Conservation (phyloP, 768 basidiomycete species). For the Rhizopogon rudus region DNA sequence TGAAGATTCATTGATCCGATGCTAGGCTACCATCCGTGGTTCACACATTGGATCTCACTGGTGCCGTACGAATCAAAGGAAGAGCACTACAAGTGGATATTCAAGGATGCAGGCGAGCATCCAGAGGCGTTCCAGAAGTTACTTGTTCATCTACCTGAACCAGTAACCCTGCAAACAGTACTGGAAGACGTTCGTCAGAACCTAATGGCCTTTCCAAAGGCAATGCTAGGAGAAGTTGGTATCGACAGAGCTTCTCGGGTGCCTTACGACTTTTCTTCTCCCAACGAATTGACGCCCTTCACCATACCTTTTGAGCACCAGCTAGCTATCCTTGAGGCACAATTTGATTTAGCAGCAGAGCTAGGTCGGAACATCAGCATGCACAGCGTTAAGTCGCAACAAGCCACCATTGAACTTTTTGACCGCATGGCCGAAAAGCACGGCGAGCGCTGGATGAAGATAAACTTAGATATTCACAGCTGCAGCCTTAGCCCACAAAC, state of each 20-base stretch:
- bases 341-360: conserved; percentile 82
- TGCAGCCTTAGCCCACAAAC: conserved; percentile 80
- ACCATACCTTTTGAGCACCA: conserved; percentile 80
- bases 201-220: conserved; percentile 55
- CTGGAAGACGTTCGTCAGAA: conserved; percentile 55
- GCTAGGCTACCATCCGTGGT: conserved; percentile 95
- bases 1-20: conserved; percentile 4
- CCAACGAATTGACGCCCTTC: conserved; percentile 69
- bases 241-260: conserved; percentile 79
- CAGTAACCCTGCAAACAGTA: conserved; percentile 54
- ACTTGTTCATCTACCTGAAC: conserved; percentile 67
- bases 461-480: conserved; percentile 88
- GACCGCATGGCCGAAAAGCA: conserved; percentile 52
- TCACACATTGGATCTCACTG: conserved; percentile 69
- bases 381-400: conserved; percentile 80
- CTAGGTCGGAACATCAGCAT: conserved; percentile 74
- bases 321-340: conserved; percentile 70
- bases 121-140: conserved; percentile 48
- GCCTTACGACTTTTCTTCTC: conserved; percentile 47
- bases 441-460: conserved; percentile 49
- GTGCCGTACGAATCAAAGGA: conserved; percentile 44
- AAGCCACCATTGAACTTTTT: conserved; percentile 65
- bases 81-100: conserved; percentile 71
- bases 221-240: conserved; percentile 93
- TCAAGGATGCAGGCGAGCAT: conserved; percentile 39